These are phyloP conservation scores for Effrenium voratum DNA, from an alignment of 73 alveolate genomes.

Conservation along the genomic window DNA sequence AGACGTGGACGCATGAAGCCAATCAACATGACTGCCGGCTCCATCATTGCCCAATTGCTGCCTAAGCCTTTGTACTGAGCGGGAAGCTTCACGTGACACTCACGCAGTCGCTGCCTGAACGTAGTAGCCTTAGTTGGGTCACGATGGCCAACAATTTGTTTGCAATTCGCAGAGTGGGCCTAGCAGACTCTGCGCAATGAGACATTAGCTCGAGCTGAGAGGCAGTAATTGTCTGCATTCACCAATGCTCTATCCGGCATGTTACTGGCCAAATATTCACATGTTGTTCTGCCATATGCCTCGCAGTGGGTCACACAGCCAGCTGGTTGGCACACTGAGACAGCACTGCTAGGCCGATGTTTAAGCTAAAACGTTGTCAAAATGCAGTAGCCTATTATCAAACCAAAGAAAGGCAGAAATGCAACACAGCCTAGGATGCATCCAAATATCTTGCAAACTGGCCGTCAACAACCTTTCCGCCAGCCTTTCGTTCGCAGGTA, in stretches of 20 bases:
- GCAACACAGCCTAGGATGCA: too few species aligned
- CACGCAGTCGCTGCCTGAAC: slow-evolving; percentile 10
- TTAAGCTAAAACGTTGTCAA: too few species aligned
- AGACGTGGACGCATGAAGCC: too few species aligned
- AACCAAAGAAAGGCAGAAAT: too few species aligned
- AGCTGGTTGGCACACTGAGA: too few species aligned
- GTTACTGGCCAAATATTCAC: not conserved
- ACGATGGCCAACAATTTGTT: not conserved
- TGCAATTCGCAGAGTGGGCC: not conserved
- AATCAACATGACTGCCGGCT: too few species aligned
- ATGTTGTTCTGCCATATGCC: slow-evolving; percentile 27
- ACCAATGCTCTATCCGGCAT: not conserved
- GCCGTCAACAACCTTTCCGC: not conserved
- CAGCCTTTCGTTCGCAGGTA: not conserved
- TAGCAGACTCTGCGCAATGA: not conserved
- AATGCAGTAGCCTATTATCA: too few species aligned
- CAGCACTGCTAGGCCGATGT: too few species aligned
- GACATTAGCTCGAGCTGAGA: not conserved
- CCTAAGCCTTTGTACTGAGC: too few species aligned
- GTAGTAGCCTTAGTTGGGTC: slow-evolving; percentile 10
- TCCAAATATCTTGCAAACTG: too few species aligned
- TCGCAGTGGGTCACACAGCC: not conserved
- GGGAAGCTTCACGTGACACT: not conserved
- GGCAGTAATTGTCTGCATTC: slow-evolving; percentile 41
- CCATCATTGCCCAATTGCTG: too few species aligned